These are phyloP conservation scores for Colletotrichum lentis DNA, from an alignment of 2,329 filamentous ascomycete genomes.

Conservation along the genomic window DNA sequence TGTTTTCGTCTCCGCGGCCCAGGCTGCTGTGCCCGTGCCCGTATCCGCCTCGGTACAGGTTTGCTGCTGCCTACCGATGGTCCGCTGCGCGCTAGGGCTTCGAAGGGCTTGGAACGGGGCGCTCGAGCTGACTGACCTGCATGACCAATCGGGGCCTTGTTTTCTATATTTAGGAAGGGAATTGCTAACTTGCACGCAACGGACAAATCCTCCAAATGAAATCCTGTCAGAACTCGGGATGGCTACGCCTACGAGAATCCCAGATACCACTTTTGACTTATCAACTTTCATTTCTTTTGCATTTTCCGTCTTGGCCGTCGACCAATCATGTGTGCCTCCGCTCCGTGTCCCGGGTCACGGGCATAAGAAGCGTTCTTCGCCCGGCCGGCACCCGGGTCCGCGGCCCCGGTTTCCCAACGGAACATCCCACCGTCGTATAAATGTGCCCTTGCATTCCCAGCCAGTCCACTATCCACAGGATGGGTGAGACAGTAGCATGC, in stretches of 20 bases:
- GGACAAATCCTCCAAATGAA: not conserved
- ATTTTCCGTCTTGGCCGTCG: not conserved
- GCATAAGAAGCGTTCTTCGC: too few species aligned
- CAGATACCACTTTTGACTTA: too few species aligned
- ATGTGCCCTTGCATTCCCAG: not conserved
- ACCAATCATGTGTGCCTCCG: not conserved
- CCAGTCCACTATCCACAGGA: not conserved
- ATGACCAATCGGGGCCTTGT: not conserved
- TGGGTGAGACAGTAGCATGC: not conserved
- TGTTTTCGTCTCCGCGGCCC: not conserved
- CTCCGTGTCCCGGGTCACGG: not conserved
- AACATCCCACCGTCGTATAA: not conserved
- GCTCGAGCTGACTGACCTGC: not conserved
- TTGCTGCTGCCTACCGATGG: not conserved
- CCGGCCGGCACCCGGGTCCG: not conserved
- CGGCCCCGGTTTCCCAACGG: not conserved
- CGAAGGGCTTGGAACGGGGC: not conserved
- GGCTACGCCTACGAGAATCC: not conserved
- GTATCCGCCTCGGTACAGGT: not conserved
- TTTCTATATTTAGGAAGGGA: slow-evolving; percentile 11
- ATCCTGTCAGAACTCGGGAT: too few species aligned
- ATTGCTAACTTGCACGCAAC: not conserved
- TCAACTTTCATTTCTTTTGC: not conserved
- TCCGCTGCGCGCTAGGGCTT: not conserved
- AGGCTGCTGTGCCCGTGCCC: not conserved